Evolutionary conservation across 331 rosid genomes (phyloP), one percentile per base, ranked within the genome.

Genomic region (Pyrus hybrid): DNA sequence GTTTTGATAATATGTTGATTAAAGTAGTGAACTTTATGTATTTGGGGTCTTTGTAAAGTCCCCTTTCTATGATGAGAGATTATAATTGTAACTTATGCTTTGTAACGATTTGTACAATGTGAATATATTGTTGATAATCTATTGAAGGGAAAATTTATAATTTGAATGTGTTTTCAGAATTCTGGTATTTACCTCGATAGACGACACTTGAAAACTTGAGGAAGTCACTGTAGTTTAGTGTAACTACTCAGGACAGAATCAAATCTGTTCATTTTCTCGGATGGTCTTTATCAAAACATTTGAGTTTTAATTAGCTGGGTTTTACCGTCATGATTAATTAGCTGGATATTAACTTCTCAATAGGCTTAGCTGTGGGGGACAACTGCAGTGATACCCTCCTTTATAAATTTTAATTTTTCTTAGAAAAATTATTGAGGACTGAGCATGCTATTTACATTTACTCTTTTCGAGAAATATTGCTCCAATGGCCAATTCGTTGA

Each of bases 1-100:
- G 77, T 21, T 74, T 89, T 77, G 80, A 71, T 76, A 54, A 69
- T 77, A 77, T 85, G 86, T 73, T 86, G 82, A 72, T 79, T 77
- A 58, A 63, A 71, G 82, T 73, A 35, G 83, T 78, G 86, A 71
- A 56, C 51, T 74, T 82, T 6, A 13, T 80, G 85, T 84, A 82
- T 76, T 37, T 73, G 67, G 82, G 91, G 91, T 79, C 71, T 79
- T 71, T 83, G 78, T 68, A 13, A 67, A 14, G 67, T 78, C 80
- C 86, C 89, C 73, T 60, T 61, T 3, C 72, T 70, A 51, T 73
- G 70, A 73, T 80, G 85, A 79, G 79, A 83, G 74, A 62, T 72
- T 80, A 66, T 71, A 80, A 65, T 25, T 72, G 76, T 83, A 83
- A 67, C 29, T 64, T 65, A 41, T 85, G 77, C 77, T 61, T 75